Evolutionary conservation across 2,329 filamentous ascomycete species (phyloP).

Genomic region (Coleophoma cylindrospora): DNA sequence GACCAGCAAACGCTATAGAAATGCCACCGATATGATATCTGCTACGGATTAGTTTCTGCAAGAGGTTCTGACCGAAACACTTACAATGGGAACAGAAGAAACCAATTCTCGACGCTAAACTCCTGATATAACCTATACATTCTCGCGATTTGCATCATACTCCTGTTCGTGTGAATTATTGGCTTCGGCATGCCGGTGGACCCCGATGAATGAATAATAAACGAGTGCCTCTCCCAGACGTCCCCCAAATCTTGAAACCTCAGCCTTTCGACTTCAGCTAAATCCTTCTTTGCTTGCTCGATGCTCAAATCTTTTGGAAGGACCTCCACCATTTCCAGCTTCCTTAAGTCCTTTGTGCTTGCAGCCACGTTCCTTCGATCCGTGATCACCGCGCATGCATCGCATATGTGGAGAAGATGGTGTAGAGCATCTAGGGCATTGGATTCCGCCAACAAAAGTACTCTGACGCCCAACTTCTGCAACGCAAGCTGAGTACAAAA

Average conservation of each 20-base stretch:
- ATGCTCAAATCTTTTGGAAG: slow-evolving; percentile 6
- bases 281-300: neutral
- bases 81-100: slow-evolving; percentile 27
- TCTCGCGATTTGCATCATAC: slow-evolving; percentile 27
- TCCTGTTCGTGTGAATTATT: slow-evolving; percentile 25
- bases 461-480: slow-evolving; percentile 24
- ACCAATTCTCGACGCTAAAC: slow-evolving; percentile 27
- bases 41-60: neutral
- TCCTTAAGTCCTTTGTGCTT: slow-evolving; percentile 15
- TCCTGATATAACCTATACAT: slow-evolving; percentile 28
- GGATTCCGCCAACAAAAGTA: slow-evolving; percentile 24
- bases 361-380: slow-evolving; percentile 16
- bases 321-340: slow-evolving; percentile 16
- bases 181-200: slow-evolving; percentile 27
- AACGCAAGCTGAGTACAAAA: slow-evolving; percentile 25
- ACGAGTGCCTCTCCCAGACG: slow-evolving; percentile 26
- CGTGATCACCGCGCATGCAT: slow-evolving; percentile 22
- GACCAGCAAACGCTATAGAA: slow-evolving; percentile 22
- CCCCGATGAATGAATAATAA: slow-evolving; percentile 25
- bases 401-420: slow-evolving; percentile 20
- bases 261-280: slow-evolving; percentile 14
- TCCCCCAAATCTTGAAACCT: slow-evolving; percentile 22
- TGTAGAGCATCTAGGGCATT: slow-evolving; percentile 22
- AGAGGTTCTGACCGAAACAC: neutral
- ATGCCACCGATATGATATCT: slow-evolving; percentile 26